Percentiles rank a stretch among this genome's conserved stretches.
These are phyloP conservation scores for Striga asiatica DNA, from an alignment of 257 asterid genomes.

Conservation along the genomic window DNA sequence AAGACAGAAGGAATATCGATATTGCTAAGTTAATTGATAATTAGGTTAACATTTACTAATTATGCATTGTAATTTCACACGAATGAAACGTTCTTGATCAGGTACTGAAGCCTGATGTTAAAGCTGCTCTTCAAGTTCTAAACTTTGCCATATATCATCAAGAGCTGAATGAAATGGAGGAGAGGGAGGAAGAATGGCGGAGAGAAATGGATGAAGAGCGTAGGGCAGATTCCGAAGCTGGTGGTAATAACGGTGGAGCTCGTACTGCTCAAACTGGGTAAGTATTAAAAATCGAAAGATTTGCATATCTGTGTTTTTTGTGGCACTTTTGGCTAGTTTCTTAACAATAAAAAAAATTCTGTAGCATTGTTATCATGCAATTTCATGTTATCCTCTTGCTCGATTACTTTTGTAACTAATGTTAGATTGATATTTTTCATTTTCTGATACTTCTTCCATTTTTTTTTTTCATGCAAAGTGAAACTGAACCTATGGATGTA, in stretches of 20 bases:
- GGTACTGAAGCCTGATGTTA: conserved; percentile 79
- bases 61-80: no score
- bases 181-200: conserved; percentile 59
- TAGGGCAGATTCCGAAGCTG: conserved; percentile 34
- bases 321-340: no score
- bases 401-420: no score
- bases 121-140: conserved; percentile 85
- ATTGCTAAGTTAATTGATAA: no score
- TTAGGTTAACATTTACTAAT: no score
- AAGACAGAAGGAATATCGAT: no score
- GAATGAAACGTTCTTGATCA: conserved; percentile 25
- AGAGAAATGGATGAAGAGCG: conserved; percentile 47
- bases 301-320: no score
- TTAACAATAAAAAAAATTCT: no score
- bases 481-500: conserved; percentile 62
- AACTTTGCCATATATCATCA: conserved; percentile 97
- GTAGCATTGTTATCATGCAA: no score
- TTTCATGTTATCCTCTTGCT: no score
- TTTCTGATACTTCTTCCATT: conserved; percentile 9
- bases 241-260: conserved; percentile 24
- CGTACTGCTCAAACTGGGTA: conserved; percentile 32
- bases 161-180: conserved; percentile 97
- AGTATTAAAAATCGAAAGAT: conserved; percentile 2
- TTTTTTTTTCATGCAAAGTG: conserved; percentile 26
- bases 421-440: no score